These are phyloP conservation scores for Pseudogymnoascus sp. DNA, from an alignment of 2,329 filamentous ascomycete species.

Conservation along the genomic window DNA sequence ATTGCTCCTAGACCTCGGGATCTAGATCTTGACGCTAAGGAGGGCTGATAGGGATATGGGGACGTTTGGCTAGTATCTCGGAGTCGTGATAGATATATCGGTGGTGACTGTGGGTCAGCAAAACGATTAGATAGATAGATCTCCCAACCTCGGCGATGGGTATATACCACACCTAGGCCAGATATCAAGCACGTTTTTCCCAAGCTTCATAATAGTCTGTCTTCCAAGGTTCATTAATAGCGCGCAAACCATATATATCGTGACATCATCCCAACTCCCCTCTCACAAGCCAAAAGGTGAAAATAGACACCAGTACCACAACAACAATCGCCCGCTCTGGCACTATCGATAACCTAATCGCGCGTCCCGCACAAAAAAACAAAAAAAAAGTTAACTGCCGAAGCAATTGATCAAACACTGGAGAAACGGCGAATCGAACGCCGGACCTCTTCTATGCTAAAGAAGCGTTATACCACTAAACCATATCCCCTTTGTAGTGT, in stretches of 20 bases:
- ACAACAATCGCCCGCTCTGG: background rate
- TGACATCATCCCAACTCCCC: background rate
- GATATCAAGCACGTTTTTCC: constrained; percentile 2
- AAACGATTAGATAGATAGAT: background rate
- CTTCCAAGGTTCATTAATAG: background rate
- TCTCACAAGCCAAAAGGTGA: background rate
- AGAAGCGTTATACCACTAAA: constrained; percentile 1
- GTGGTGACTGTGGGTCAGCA: background rate
- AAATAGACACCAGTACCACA: no score
- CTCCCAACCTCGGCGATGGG: background rate
- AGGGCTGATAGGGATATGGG: background rate
- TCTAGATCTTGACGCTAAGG: background rate
- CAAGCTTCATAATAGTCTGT: no score
- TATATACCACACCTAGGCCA: background rate
- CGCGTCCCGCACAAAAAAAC: background rate
- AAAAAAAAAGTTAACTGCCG: background rate
- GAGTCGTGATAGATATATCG: background rate
- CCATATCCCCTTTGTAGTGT: background rate
- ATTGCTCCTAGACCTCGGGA: background rate
- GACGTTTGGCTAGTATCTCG: background rate
- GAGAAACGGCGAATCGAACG: constrained; percentile 5
- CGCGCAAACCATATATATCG: background rate
- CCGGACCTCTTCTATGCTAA: constrained; percentile 5
- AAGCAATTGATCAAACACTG: background rate
- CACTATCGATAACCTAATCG: background rate